Evolutionary conservation across 768 basidiomycete genomes (phyloP), one percentile per base, ranked within the genome.

Genomic region (Kwoniella europaea): DNA sequence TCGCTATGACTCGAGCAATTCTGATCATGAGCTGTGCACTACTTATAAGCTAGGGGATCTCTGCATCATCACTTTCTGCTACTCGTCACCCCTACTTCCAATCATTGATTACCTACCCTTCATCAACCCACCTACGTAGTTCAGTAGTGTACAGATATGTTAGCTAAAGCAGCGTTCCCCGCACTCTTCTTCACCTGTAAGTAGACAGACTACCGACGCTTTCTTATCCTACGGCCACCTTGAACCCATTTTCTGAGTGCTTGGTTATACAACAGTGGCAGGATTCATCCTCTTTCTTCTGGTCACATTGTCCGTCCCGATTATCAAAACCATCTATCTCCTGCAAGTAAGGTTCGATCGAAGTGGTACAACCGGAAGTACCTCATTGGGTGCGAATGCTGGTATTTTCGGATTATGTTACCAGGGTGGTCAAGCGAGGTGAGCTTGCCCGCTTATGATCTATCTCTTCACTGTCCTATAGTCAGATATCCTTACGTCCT

Each of bases 391-490:
- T 16, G 88, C 92, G 10, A 86, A 88, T 44, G 90, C 93, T 71
- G 93, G 93, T 3, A 90, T 93, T 5, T 93, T 92, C 90, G 93
- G 93, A 0, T 86, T 90, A 44, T 94, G 93, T 82, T 89, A 89
- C 0, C 86, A 87, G 41, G 85, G 72, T 15, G 71, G 71, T 24
- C 62, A 58, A 60, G 73, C 71, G 15, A 63, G 60, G 74, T 78
- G 27, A 24, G 24, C 24, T 24, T 24, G 24, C 24, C 24, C 24
- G 24, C 24, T 24, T 24, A 24, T 24, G 24, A 24, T 24, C 24
- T 24, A 24, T 24, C 24, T 24, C 24, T 24, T 24, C 24, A 24
- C 24, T 24, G 24, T 24, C 24, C 24, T 24, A 24, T 24, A 24
- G 24, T 24, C 24, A 24, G 24, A 24, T 24, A 24, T 24, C 24